phyloP scores from a whole-genome alignment of 169 alveolate genomes.

The Blepharisma undulans region DNA sequence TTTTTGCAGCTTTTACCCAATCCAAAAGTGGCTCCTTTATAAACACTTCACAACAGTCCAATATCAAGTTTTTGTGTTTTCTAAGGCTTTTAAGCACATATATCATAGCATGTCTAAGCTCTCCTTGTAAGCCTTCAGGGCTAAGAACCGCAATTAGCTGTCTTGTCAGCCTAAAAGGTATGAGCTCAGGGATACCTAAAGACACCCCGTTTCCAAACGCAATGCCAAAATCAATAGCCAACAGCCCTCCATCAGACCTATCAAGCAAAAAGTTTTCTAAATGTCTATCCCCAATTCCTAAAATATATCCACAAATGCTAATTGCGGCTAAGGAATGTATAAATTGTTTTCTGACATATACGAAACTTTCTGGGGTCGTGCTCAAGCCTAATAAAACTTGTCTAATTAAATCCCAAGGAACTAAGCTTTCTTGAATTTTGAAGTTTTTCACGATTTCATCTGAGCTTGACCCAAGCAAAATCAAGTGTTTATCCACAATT shows the following conservation, averaged over 20 bases:
- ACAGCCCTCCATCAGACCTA: slow-evolving; percentile 65
- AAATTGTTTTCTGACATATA: slow-evolving; percentile 70
- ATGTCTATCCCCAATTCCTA: slow-evolving; percentile 90
- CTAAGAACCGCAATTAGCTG: slow-evolving; percentile 73
- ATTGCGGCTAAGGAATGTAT: slow-evolving; percentile 79
- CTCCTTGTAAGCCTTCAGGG: slow-evolving; percentile 74
- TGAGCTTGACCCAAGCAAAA: slow-evolving; percentile 37
- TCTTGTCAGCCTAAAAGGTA: slow-evolving; percentile 83
- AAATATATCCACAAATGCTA: slow-evolving; percentile 74
- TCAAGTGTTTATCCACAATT: slow-evolving; percentile 62
- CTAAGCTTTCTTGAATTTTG: slow-evolving; percentile 65
- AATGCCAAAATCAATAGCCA: slow-evolving; percentile 83
- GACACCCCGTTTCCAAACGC: slow-evolving; percentile 75
- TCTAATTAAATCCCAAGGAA: slow-evolving; percentile 78
- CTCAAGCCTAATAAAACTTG: slow-evolving; percentile 72
- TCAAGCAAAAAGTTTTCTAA: slow-evolving; percentile 77
- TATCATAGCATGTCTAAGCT: not conserved
- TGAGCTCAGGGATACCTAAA: slow-evolving; percentile 83
- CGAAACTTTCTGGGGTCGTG: slow-evolving; percentile 79
- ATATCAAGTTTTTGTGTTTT: slow-evolving; percentile 44
- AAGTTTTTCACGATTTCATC: slow-evolving; percentile 69
- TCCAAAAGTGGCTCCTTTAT: slow-evolving; percentile 87
- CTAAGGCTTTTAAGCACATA: not conserved
- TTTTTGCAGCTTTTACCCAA: slow-evolving; percentile 70
- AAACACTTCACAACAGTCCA: slow-evolving; percentile 89